A percentile compares a stretch with the other conserved stretches of the same genome.
phyloP scores from a whole-genome alignment of 1,284 basidiomycete genomes.

The Neonothopanus nambi region DNA sequence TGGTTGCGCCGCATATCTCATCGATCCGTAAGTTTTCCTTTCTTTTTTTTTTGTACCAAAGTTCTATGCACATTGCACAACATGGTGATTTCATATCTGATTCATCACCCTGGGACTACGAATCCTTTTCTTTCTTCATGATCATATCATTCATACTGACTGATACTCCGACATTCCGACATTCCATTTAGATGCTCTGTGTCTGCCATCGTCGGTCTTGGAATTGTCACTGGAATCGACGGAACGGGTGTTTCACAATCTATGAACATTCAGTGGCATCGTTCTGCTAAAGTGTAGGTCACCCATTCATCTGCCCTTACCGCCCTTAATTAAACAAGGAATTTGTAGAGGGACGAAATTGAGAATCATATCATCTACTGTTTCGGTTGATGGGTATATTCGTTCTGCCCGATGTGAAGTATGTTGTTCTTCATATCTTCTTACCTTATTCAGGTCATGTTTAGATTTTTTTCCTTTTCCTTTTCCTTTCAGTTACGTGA shows the following conservation, averaged over 20 bases:
- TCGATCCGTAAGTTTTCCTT: constrained; percentile 32
- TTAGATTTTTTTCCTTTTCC: neutral
- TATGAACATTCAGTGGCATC: constrained; percentile 49
- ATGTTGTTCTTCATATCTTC: constrained; percentile 13
- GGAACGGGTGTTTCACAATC: constrained; percentile 51
- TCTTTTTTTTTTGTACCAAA: neutral
- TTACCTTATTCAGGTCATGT: neutral
- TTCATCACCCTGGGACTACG: too few species aligned
- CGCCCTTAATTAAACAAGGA: neutral
- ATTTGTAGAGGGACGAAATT: constrained; percentile 41
- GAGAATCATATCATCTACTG: constrained; percentile 40
- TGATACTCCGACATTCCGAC: constrained; percentile 20
- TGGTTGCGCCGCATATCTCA: constrained; percentile 44
- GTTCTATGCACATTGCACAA: too few species aligned
- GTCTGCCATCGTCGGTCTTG: constrained; percentile 43
- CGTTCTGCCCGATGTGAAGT: constrained; percentile 49
- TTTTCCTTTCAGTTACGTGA: constrained; percentile 29
- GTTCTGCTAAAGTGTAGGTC: constrained; percentile 40
- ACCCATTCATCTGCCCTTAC: neutral
- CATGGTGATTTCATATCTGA: neutral
- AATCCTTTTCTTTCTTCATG: neutral
- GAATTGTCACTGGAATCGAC: constrained; percentile 35
- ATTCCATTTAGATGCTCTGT: constrained; percentile 40
- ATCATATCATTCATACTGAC: constrained; percentile 8
- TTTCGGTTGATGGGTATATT: constrained; percentile 41